phyloP scores from a whole-genome alignment of 352 stramenopile species.

The Pythium dissotocum region DNA sequence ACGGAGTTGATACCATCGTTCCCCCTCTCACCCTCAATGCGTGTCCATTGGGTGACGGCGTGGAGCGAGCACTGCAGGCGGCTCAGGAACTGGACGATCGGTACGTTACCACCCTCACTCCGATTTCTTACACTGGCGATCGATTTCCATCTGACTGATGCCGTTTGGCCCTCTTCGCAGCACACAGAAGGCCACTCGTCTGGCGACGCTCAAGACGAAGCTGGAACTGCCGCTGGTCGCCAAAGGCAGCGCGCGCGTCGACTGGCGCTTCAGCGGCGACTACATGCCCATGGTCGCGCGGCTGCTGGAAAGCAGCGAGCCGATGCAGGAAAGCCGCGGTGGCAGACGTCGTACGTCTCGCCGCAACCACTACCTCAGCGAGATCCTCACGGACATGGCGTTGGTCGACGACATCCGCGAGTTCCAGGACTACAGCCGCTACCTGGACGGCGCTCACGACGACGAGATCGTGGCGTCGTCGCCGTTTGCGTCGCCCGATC shows the following conservation, averaged over 20 bases:
- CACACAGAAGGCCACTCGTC: slow-evolving; percentile 10
- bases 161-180: slow-evolving; percentile 7
- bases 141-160: not conserved
- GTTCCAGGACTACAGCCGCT: slow-evolving; percentile 15
- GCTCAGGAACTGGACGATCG: slow-evolving; percentile 3
- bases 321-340: slow-evolving; percentile 43
- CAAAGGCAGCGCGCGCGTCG: slow-evolving; percentile 27
- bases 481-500: slow-evolving; percentile 20
- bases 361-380: slow-evolving; percentile 76
- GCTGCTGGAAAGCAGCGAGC: slow-evolving; percentile 46
- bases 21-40: slow-evolving; percentile 7
- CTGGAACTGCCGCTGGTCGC: slow-evolving; percentile 30
- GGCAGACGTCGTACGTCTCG: slow-evolving; percentile 55
- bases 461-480: slow-evolving; percentile 63
- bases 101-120: not conserved
- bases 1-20: not conserved
- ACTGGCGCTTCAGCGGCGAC: slow-evolving; percentile 53
- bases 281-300: slow-evolving; percentile 72
- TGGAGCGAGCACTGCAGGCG: slow-evolving; percentile 12
- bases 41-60: slow-evolving; percentile 14
- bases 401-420: slow-evolving; percentile 49
- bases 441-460: slow-evolving; percentile 6
- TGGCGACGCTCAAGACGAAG: slow-evolving; percentile 49
- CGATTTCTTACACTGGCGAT: not conserved
- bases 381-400: slow-evolving; percentile 70